Conservation (phyloP, 2,329 filamentous ascomycete genomes). For the Diaporthe citri region DNA sequence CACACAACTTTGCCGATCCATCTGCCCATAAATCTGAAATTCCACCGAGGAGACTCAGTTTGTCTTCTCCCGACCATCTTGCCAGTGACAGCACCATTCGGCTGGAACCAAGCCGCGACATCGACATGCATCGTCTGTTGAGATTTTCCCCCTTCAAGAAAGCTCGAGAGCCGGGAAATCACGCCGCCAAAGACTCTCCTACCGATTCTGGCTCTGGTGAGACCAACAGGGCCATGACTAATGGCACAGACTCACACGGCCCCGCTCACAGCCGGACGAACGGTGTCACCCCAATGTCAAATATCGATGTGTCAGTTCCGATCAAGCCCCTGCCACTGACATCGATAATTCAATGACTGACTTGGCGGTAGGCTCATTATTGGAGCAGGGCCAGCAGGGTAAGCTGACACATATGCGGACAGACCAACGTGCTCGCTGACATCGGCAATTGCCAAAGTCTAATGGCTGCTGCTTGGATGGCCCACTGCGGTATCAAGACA, state of each 20-base stretch:
- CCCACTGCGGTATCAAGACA: constrained; percentile 54
- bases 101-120: background rate
- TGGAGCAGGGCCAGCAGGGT: constrained; percentile 49
- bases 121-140: background rate
- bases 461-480: constrained; percentile 59
- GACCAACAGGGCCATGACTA: background rate
- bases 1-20: background rate
- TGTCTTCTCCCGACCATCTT: background rate
- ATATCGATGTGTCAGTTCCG: constrained; percentile 34
- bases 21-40: background rate
- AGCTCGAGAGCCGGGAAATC: background rate
- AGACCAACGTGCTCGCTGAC: background rate
- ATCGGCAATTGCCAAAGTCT: constrained; percentile 45
- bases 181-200: background rate
- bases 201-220: background rate
- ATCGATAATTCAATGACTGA: background rate
- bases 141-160: background rate
- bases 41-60: background rate
- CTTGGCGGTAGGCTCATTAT: constrained; percentile 43
- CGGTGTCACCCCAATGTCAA: background rate
- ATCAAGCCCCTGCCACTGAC: background rate
- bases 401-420: constrained; percentile 34
- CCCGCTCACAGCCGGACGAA: background rate
- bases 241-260: background rate
- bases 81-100: background rate